Evolutionary conservation across 2,329 filamentous ascomycete genomes (phyloP).

Genomic region (Lecanicillium sp.): DNA sequence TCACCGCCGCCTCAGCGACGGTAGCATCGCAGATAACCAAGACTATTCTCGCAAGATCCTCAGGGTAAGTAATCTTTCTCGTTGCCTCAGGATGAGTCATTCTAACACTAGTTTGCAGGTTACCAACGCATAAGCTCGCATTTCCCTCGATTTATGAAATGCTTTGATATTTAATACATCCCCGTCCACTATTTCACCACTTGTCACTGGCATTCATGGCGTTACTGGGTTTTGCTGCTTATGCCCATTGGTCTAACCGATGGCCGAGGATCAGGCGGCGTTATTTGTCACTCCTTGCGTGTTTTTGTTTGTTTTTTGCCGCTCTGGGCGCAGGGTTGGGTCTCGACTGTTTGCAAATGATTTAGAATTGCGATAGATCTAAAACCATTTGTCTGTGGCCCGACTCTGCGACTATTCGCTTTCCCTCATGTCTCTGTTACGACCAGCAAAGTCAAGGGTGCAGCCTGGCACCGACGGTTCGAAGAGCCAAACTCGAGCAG

Average conservation of each 20-base stretch:
- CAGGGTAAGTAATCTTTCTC: constrained; percentile 55
- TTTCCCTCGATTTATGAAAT: constrained; percentile 13
- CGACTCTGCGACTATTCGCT: constrained; percentile 24
- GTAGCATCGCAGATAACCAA: constrained; percentile 93
- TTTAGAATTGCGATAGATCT: constrained; percentile 4
- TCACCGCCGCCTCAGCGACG: constrained; percentile 78
- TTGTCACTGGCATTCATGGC: constrained; percentile 31
- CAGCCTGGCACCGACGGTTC: not conserved
- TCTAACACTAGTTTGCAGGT: constrained; percentile 30
- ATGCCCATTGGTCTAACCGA: constrained; percentile 26
- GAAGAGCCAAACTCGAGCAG: not conserved
- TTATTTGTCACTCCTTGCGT: constrained; percentile 17
- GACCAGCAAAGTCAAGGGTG: constrained; percentile 13
- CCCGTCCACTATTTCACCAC: constrained; percentile 7
- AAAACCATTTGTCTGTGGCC: constrained; percentile 1
- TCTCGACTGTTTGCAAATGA: constrained; percentile 13
- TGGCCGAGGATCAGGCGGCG: constrained; percentile 26
- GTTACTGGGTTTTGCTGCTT: constrained; percentile 31
- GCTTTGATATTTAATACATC: constrained; percentile 10
- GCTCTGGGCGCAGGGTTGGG: constrained; percentile 28
- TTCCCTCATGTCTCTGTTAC: constrained; percentile 25
- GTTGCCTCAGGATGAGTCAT: not conserved
- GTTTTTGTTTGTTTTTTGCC: constrained; percentile 17
- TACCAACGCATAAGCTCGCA: constrained; percentile 46
- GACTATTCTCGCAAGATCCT: constrained; percentile 95